These are phyloP conservation scores for Candida dendrica DNA, from an alignment of 805 yeast genomes.

Conservation along the genomic window DNA sequence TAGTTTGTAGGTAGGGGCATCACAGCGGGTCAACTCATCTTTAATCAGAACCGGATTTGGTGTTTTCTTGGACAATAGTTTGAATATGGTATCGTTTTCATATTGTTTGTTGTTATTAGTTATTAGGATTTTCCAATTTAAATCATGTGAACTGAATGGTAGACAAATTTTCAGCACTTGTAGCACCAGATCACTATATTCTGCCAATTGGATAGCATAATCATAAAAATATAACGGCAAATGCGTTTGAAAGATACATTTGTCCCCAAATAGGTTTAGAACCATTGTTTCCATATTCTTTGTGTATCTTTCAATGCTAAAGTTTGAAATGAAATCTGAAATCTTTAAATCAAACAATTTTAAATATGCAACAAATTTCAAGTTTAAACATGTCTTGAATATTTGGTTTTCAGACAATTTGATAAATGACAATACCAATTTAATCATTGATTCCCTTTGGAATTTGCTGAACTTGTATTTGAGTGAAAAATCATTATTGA, in stretches of 20 bases:
- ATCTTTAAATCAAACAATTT: constrained; percentile 10
- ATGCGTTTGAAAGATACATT: constrained; percentile 7
- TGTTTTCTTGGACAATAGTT: background rate
- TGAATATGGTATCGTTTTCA: background rate
- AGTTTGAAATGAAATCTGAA: constrained; percentile 13
- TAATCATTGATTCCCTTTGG: constrained; percentile 10
- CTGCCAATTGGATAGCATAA: background rate
- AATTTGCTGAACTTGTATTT: constrained; percentile 1
- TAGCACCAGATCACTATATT: background rate
- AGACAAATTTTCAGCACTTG: background rate
- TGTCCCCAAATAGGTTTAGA: background rate
- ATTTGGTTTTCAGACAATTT: constrained; percentile 9
- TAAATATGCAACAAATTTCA: constrained; percentile 15
- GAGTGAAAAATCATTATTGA: constrained; percentile 1
- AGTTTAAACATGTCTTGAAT: constrained; percentile 14
- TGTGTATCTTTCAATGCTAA: constrained; percentile 4
- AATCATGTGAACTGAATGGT: background rate
- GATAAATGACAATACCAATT: constrained; percentile 13
- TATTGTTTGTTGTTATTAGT: no score
- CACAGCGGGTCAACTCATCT: background rate
- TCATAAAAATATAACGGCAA: constrained; percentile 8
- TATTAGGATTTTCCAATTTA: background rate
- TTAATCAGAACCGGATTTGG: background rate
- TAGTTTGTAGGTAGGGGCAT: constrained; percentile 11
- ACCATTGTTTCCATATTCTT: constrained; percentile 4